A percentile compares a stretch with the other conserved stretches of the same genome.
Conservation (phyloP, 768 basidiomycete genomes). For the Phylloporus sp. region DNA sequence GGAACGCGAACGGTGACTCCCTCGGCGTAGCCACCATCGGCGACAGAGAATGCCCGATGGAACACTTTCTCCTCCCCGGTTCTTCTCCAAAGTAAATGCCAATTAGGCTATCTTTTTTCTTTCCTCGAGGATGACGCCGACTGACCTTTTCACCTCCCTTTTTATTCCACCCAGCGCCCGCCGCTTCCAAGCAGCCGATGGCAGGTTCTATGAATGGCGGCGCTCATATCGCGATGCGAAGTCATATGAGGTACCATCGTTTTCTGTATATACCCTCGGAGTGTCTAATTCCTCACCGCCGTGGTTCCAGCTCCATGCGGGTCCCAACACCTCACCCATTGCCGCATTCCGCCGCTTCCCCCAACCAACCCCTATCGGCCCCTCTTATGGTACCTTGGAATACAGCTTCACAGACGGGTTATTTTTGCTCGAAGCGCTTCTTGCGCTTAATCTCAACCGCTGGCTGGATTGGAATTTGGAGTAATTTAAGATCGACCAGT, state of each 20-base stretch:
- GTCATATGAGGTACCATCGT: constrained; percentile 56
- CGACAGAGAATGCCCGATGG: constrained; percentile 53
- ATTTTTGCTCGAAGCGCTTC: constrained; percentile 57
- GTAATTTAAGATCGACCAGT: constrained; percentile 19
- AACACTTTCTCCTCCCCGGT: constrained; percentile 53
- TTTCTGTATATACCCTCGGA: not conserved
- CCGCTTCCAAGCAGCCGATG: constrained; percentile 52
- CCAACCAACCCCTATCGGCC: constrained; percentile 55
- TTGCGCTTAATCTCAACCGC: constrained; percentile 67
- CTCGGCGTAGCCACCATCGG: constrained; percentile 49
- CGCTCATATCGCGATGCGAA: constrained; percentile 40
- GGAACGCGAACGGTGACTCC: constrained; percentile 28
- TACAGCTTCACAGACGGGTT: constrained; percentile 59
- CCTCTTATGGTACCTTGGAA: constrained; percentile 56
- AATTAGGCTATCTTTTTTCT: no score
- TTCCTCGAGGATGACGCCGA: constrained; percentile 38
- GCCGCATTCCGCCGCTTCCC: constrained; percentile 54
- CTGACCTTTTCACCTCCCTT: constrained; percentile 1
- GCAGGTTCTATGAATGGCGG: constrained; percentile 63
- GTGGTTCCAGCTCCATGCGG: constrained; percentile 41
- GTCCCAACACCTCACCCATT: constrained; percentile 43
- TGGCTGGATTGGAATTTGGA: constrained; percentile 61
- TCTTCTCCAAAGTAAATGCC: constrained; percentile 42
- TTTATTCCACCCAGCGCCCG: constrained; percentile 45
- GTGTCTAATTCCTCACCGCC: constrained; percentile 3